Evolutionary conservation across 2,329 filamentous ascomycete genomes (phyloP), one percentile per base, ranked within the genome.

Genomic region (Dactylellina parvicollis): DNA sequence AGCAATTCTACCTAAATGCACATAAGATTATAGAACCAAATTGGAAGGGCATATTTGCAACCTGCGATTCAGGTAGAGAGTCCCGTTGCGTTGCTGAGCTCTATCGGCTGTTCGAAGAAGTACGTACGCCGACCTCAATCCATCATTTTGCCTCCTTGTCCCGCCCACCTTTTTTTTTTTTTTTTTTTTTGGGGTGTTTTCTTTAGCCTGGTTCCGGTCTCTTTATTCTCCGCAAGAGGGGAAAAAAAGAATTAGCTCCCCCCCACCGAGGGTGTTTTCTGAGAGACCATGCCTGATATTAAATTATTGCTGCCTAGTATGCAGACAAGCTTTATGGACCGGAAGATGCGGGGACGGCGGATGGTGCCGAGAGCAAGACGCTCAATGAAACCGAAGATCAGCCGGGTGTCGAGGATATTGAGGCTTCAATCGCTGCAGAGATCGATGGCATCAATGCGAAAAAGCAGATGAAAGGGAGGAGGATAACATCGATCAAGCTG

Each of bases 371-470:
- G 4, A 50, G 52, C 40, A 82, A 82, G 16, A 84, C 84, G 40
- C 38, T 34, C 12, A 64, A 69, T 69, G 70, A 69, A 55, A 47
- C 64, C 70, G 69, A 73, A 73, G 60, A 60, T 73, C 38, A 73
- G 44, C 69, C 69, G 0, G 80, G 80, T 12, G 52, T 52, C 16
- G 81, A 81, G n/a, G 90, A 92, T 76, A 92, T 95, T 76, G 91
- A 92, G 78, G 84, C 86, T 3, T 86, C 88, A 26, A 91, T 95
- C 76, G 80, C 87, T 76, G 88, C 87, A 78, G 92, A 95, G 80
- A 80, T 95, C n/a, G 85, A 84, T 26, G 84, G 82, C 1, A 85
- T 92, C 77, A 87, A 86, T 61, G 78, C 82, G 26, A 79, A 80
- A 38, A 77, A 80, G 28, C 78, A 78, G n/a, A 80, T 80, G 54